These are phyloP conservation scores for Beauveria sp. DNA, from an alignment of 2,329 filamentous ascomycete genomes.

Conservation along the genomic window DNA sequence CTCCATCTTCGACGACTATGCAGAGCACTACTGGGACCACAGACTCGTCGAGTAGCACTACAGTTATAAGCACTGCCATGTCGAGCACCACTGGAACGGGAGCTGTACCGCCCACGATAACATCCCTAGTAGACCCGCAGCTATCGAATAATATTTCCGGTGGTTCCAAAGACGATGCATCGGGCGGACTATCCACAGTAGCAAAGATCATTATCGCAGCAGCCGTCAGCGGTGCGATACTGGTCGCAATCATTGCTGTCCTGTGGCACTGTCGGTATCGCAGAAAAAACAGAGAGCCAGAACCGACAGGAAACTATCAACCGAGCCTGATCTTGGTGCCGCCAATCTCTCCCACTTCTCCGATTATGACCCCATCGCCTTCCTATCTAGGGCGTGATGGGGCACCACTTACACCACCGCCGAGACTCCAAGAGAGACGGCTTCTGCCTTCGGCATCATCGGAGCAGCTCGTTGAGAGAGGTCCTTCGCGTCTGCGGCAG, in stretches of 20 bases:
- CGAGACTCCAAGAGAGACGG: conserved; percentile 38
- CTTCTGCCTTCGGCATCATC: conserved; percentile 28
- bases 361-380: conserved; percentile 29
- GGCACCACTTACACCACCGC: conserved; percentile 35
- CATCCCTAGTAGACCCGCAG: conserved; percentile 4
- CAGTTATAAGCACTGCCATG: background rate
- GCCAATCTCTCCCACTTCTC: conserved; percentile 29
- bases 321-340: background rate
- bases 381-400: conserved; percentile 19
- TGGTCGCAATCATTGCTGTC: conserved; percentile 6
- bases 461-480: background rate
- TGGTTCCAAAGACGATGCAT: background rate
- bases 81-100: background rate
- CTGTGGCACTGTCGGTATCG: conserved; percentile 9
- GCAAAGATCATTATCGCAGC: conserved; percentile 1
- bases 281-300: background rate
- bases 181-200: background rate
- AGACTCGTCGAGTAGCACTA: background rate
- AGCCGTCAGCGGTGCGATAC: background rate
- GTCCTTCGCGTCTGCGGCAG: background rate
- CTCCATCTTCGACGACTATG: background rate
- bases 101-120: background rate
- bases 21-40: background rate
- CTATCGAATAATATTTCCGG: background rate
- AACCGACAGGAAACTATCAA: conserved; percentile 5